Evolutionary conservation across 352 stramenopile genomes (phyloP).

Genomic region (Phytophthora europaea): DNA sequence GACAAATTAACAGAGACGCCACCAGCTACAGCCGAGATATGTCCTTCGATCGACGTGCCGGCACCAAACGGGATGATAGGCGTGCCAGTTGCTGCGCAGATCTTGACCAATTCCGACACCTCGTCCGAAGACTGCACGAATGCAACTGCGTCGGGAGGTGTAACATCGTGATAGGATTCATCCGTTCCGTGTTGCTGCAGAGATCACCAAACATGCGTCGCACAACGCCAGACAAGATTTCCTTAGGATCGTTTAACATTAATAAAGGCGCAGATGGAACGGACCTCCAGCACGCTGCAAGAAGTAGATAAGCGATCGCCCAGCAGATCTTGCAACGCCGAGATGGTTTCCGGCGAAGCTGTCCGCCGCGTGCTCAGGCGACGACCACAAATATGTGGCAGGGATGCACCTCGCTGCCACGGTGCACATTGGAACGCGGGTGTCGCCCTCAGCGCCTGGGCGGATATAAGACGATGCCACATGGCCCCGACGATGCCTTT

Average conservation of each 20-base stretch:
- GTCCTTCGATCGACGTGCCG: conserved; percentile 94
- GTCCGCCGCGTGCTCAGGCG: conserved; percentile 38
- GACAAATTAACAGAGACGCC: conserved; percentile 92
- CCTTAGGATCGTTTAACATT: not conserved
- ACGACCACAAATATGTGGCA: not conserved
- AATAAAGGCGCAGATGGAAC: not conserved
- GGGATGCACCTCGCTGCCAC: conserved; percentile 1
- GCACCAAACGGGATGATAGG: conserved; percentile 96
- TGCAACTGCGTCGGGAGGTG: conserved; percentile 89
- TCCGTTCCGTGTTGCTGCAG: conserved; percentile 82
- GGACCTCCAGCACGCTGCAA: conserved; percentile 53
- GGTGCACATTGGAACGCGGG: not conserved
- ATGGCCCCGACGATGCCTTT: conserved; percentile 21
- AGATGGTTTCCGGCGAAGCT: conserved; percentile 49
- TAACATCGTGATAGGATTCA: conserved; percentile 89
- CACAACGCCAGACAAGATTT: not conserved
- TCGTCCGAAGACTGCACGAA: conserved; percentile 85
- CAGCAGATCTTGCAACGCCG: conserved; percentile 60
- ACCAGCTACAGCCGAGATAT: conserved; percentile 89
- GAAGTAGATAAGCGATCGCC: conserved; percentile 71
- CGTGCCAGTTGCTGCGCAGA: conserved; percentile 78
- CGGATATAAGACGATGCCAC: conserved; percentile 19
- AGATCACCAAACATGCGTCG: not conserved
- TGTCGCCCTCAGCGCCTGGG: not conserved
- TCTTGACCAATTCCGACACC: conserved; percentile 88